These are phyloP conservation scores for Suhomyces bokatorum DNA, from an alignment of 1,139 yeast genomes.

Conservation along the genomic window DNA sequence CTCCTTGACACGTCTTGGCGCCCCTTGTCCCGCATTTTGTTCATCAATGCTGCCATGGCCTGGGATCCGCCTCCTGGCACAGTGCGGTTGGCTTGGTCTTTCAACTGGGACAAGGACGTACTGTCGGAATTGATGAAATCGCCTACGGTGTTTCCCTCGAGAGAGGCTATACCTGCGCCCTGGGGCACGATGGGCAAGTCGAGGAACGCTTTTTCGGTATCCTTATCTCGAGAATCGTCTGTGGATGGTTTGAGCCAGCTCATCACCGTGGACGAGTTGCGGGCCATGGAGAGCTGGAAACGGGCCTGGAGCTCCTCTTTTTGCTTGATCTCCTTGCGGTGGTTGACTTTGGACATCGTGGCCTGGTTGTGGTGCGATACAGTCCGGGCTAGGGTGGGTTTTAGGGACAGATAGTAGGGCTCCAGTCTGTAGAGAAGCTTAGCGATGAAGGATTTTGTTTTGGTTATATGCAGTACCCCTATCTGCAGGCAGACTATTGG, in stretches of 20 bases:
- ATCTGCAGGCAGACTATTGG: neutral
- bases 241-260: conserved; percentile 42
- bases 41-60: conserved; percentile 49
- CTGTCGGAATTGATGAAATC: conserved; percentile 30
- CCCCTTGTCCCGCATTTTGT: conserved; percentile 40
- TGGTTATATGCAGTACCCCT: neutral
- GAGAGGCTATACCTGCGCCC: conserved; percentile 41
- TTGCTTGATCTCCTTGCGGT: conserved; percentile 45
- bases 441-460: neutral
- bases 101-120: conserved; percentile 15
- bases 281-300: conserved; percentile 45
- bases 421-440: neutral
- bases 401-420: neutral
- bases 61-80: conserved; percentile 19
- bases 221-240: conserved; percentile 5
- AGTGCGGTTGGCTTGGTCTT: conserved; percentile 6
- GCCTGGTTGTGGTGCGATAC: neutral
- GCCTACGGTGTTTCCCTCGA: conserved; percentile 23
- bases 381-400: too few relatives aligned
- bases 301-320: conserved; percentile 52
- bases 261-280: conserved; percentile 36
- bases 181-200: conserved; percentile 47
- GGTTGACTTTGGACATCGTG: conserved; percentile 29
- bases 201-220: conserved; percentile 26
- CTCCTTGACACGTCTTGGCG: conserved; percentile 18